Evolutionary conservation across 495 filamentous ascomycete species (phyloP), one percentile per base, ranked within the genome.

Genomic region (Annulohypoxylon maeteangense): DNA sequence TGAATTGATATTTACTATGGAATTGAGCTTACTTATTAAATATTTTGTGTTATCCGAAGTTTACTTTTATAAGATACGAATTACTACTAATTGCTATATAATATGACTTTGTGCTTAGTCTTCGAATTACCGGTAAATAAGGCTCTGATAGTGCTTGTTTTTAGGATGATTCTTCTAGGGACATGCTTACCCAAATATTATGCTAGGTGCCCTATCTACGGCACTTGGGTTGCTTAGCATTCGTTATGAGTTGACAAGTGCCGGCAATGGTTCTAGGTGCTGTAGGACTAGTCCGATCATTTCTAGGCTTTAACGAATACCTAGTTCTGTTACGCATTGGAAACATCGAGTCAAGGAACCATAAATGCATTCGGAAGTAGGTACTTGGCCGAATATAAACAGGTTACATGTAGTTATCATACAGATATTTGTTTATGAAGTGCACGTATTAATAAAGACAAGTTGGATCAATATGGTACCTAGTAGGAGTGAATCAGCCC

Each of bases 401-500:
- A 18, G 12, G 18, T 12, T 7, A 7, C 12, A 18, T 44, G n/a
- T n/a, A n/a, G n/a, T n/a, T n/a, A 11, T 5, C 16, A 18, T 20
- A 18, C 20, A 18, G 5, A 20, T 20, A 7, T 44, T 44, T 18
- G 16, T 20, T 18, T 25, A 48, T 23, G 42, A 22, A 16, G 5
- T 20, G 40, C 2, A 10, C 40, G 40, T 20, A 47, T 16, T 47
- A 47, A 16, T 29, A 29, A 20, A 47, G 44, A 47, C 14, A 47
- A 47, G 16, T 47, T 7, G 22, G 16, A 25, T 48, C 3, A 14
- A 12, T 51, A 11, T 6, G 23, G 47, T n/a, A n/a, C n/a, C n/a
- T n/a, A n/a, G n/a, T 29, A 51, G 23, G 31, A 36, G 27, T 55
- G 51, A 55, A 55, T 55, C 51, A 55, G 51, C 51, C 51, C 31